Evolutionary conservation across 2,329 filamentous ascomycete genomes (phyloP).

Genomic region (Fusarium torulosum): DNA sequence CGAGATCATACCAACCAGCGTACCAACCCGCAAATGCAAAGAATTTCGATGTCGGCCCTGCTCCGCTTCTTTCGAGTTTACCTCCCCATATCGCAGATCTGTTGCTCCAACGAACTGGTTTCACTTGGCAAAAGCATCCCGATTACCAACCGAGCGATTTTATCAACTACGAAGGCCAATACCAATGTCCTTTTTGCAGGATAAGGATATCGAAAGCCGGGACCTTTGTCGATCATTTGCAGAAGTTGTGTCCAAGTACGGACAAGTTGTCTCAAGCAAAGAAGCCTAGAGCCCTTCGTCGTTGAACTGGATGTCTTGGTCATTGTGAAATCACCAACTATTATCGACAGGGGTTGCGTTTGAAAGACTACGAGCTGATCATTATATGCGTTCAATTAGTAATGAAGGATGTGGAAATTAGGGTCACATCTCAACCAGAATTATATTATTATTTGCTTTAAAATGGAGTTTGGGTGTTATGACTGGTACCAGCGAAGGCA

Average conservation of each 20-base stretch:
- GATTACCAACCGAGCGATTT: slow-evolving; percentile 5
- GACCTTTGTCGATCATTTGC: slow-evolving; percentile 16
- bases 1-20: background rate
- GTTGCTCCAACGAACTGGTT: background rate
- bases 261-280: background rate
- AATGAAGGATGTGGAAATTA: background rate
- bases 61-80: background rate
- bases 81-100: background rate
- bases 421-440: background rate
- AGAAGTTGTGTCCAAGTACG: background rate
- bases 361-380: background rate
- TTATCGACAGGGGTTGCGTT: background rate
- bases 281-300: background rate
- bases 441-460: background rate
- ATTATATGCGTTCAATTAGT: background rate
- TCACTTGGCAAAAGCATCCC: background rate
- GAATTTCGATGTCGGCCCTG: background rate
- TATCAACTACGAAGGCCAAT: slow-evolving; percentile 6
- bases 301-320: background rate
- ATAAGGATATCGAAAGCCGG: background rate
- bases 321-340: no score
- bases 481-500: background rate
- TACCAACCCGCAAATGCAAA: background rate
- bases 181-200: slow-evolving; percentile 25
- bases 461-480: background rate